Percentiles rank a stretch among this genome's conserved stretches.
These are phyloP conservation scores for Poa annua DNA, from an alignment of 176 grass and related monocot species.

Conservation along the genomic window DNA sequence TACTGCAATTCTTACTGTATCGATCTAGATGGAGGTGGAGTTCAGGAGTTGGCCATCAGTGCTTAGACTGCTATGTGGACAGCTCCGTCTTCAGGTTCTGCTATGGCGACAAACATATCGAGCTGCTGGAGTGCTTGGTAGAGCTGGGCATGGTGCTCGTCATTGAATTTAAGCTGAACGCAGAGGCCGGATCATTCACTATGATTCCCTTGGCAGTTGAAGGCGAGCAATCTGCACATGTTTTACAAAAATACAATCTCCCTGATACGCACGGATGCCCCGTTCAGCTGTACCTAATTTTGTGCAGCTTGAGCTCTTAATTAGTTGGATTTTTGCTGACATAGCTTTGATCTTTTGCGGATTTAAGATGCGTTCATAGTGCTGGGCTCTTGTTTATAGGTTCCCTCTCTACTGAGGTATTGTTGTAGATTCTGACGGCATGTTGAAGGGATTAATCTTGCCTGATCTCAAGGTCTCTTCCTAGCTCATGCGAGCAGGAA, in stretches of 20 bases:
- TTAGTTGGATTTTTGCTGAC: constrained; percentile 35
- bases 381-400: constrained; percentile 31
- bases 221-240: no score
- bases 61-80: no score
- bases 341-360: constrained; percentile 48
- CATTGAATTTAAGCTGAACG: no score
- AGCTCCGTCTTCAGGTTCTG: no score
- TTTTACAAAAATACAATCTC: background rate
- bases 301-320: background rate
- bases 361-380: constrained; percentile 29
- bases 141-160: no score
- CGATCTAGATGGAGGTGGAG: no score
- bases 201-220: no score
- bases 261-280: background rate
- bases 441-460: constrained; percentile 91
- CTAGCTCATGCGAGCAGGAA: constrained; percentile 73
- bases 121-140: no score
- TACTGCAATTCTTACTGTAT: background rate
- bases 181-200: no score
- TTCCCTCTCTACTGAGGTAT: constrained; percentile 37
- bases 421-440: constrained; percentile 42
- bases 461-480: constrained; percentile 70
- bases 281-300: background rate
- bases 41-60: no score
- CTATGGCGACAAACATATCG: no score